Evolutionary conservation across 192 early-diverging fungal species (phyloP).

Genomic region (Coemansia asiatica): DNA sequence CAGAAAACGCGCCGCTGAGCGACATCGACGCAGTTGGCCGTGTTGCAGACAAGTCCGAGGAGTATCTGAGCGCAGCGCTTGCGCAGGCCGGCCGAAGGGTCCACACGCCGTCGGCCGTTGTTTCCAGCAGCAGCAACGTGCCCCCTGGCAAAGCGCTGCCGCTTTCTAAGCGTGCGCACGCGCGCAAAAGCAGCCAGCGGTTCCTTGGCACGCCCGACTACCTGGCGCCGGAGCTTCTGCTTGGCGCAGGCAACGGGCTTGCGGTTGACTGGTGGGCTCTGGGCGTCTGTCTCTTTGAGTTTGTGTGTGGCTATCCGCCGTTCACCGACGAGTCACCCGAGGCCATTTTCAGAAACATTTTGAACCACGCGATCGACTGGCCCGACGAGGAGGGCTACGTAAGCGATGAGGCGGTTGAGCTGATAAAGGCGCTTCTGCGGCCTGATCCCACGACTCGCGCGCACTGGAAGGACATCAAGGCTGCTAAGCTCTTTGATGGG

Average conservation of each 20-base stretch:
- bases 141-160: constrained; percentile 42
- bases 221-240: constrained; percentile 87
- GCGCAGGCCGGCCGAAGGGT: constrained; percentile 21
- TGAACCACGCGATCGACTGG: constrained; percentile 65
- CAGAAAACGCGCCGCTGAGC: constrained; percentile 18
- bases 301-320: constrained; percentile 84
- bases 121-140: constrained; percentile 6
- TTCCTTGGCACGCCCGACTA: constrained; percentile 92
- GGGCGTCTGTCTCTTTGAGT: constrained; percentile 90
- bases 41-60: constrained; percentile 33
- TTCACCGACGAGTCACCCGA: constrained; percentile 86
- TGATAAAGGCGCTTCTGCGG: constrained; percentile 73
- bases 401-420: constrained; percentile 63
- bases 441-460: constrained; percentile 70
- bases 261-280: constrained; percentile 97
- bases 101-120: constrained; percentile 14
- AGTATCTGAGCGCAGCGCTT: constrained; percentile 39
- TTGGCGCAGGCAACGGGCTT: constrained; percentile 79
- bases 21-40: constrained; percentile 24
- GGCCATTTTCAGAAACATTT: constrained; percentile 85
- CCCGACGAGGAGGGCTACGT: constrained; percentile 59
- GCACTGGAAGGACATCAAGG: constrained; percentile 65
- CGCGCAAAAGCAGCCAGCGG: constrained; percentile 47
- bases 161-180: constrained; percentile 47
- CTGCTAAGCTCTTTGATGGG: constrained; percentile 72